Percentiles rank a stretch among this genome's conserved stretches.
phyloP scores from a whole-genome alignment of 208 protist genomes.

The Naegleria fowleri region DNA sequence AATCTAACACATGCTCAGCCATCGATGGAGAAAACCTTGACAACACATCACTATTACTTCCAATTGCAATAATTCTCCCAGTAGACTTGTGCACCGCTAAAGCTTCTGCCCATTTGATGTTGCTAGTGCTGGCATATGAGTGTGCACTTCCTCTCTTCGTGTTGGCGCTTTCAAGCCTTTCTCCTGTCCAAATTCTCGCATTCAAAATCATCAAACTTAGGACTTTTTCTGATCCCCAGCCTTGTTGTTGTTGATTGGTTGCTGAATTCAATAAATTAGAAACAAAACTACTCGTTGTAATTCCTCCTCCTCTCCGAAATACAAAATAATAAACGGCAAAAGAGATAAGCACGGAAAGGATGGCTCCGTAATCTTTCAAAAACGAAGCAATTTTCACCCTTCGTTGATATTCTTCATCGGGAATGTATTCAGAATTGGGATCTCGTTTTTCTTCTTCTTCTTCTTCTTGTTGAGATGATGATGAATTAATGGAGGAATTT shows the following conservation, averaged over 20 bases:
- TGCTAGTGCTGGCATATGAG: not conserved
- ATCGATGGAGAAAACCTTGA: not conserved
- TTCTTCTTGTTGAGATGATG: not conserved
- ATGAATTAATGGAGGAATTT: no score
- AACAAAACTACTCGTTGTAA: not conserved
- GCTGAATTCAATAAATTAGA: no score
- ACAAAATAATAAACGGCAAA: not conserved
- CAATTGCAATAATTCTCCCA: conserved; percentile 47
- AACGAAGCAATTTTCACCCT: not conserved
- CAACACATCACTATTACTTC: conserved; percentile 43
- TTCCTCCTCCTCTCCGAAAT: not conserved
- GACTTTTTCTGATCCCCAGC: no score
- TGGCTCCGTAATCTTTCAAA: not conserved
- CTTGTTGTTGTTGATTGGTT: not conserved
- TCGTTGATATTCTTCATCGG: not conserved
- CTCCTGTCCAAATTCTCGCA: not conserved
- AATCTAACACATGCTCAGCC: conserved; percentile 18
- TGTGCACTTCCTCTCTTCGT: not conserved
- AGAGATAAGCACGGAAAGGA: not conserved
- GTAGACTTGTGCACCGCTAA: conserved; percentile 50
- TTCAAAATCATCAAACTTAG: not conserved
- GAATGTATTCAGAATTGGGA: not conserved
- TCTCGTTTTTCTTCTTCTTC: not conserved
- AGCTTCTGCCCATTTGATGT: conserved; percentile 28
- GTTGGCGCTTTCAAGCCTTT: not conserved